phyloP scores from a whole-genome alignment of 768 basidiomycete species.

The Rubroboletus satanas region DNA sequence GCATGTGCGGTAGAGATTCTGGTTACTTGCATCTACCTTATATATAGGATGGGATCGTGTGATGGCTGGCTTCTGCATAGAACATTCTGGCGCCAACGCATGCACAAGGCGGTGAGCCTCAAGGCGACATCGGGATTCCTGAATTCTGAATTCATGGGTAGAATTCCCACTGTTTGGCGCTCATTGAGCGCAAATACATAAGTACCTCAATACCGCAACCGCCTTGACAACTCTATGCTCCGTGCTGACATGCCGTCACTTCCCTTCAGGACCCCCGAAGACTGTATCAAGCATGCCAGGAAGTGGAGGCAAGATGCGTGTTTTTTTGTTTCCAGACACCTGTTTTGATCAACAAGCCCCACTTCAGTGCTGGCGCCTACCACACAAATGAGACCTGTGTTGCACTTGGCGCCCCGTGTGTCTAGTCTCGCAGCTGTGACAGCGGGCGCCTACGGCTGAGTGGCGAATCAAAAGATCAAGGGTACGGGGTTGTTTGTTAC shows the following conservation, averaged over 20 bases:
- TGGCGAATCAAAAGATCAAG: background rate
- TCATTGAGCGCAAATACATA: background rate
- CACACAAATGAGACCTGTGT: background rate
- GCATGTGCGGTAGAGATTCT: background rate
- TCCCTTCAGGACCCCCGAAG: background rate
- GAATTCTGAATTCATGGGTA: background rate
- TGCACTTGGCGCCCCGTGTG: background rate
- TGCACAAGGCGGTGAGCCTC: background rate
- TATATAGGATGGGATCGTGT: constrained; percentile 10
- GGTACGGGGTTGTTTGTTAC: background rate
- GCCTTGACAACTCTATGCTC: background rate
- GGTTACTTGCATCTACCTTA: constrained; percentile 1
- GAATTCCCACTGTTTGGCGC: constrained; percentile 2
- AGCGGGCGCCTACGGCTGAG: background rate
- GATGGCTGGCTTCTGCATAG: background rate
- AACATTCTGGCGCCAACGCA: background rate
- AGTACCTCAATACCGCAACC: background rate
- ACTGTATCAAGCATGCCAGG: background rate
- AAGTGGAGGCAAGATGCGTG: background rate
- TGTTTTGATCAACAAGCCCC: background rate
- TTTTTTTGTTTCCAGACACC: background rate
- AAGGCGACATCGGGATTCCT: background rate
- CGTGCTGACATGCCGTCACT: constrained; percentile 11
- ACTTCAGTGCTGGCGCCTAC: background rate
- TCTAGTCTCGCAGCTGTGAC: too few relatives aligned